These are phyloP conservation scores for Lagerstroemia speciosa DNA, from an alignment of 345 rosid species.

Conservation along the genomic window DNA sequence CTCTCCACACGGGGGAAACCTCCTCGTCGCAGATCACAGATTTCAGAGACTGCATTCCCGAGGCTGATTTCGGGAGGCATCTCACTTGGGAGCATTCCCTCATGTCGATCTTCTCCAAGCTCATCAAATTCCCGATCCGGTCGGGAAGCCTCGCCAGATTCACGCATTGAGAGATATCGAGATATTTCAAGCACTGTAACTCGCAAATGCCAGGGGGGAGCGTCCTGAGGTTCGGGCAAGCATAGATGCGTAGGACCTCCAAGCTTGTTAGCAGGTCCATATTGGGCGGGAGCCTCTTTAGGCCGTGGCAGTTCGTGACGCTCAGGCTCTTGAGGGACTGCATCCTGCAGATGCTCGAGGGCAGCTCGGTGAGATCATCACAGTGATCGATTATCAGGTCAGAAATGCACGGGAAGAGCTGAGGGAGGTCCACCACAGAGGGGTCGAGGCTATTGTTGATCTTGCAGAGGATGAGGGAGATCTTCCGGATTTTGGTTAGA, in stretches of 20 bases:
- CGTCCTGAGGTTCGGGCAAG: conserved; percentile 53
- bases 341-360: conserved; percentile 43
- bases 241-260: conserved; percentile 55
- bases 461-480: conserved; percentile 73
- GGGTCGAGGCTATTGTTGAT: conserved; percentile 46
- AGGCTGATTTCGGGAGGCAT: conserved; percentile 37
- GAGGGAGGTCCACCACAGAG: conserved; percentile 31
- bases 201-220: conserved; percentile 56
- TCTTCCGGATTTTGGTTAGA: conserved; percentile 39
- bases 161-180: conserved; percentile 76
- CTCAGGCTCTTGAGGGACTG: conserved; percentile 49
- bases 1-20: conserved; percentile 49
- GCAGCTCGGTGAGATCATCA: conserved; percentile 54
- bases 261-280: conserved; percentile 45
- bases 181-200: conserved; percentile 43
- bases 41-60: conserved; percentile 40
- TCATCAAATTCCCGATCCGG: conserved; percentile 38
- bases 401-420: conserved; percentile 47
- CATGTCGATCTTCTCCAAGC: conserved; percentile 86
- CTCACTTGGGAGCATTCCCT: conserved; percentile 52
- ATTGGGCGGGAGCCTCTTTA: conserved; percentile 39
- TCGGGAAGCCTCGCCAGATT: conserved; percentile 51
- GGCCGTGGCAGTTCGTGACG: conserved; percentile 77
- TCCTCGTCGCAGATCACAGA: conserved; percentile 68
- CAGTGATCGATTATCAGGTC: conserved; percentile 81